These are phyloP conservation scores for Pterulicium gracile DNA, from an alignment of 1,284 basidiomycete species.

Conservation along the genomic window DNA sequence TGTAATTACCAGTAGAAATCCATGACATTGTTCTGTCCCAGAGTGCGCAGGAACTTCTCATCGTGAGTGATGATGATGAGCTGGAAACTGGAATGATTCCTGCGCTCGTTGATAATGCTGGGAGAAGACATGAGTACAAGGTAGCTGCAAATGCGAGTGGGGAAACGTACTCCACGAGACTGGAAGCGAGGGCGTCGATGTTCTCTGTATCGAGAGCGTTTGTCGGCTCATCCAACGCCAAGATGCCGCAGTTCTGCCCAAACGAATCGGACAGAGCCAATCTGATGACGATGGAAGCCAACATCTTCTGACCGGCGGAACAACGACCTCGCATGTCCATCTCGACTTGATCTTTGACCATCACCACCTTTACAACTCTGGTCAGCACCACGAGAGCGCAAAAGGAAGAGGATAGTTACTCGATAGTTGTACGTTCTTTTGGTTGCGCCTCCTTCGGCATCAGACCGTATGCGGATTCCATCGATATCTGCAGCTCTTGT, in stretches of 20 bases:
- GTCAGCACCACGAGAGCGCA: conserved; percentile 15
- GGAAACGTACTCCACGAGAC: conserved; percentile 77
- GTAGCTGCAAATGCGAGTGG: conserved; percentile 2
- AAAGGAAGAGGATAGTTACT: conserved; percentile 33
- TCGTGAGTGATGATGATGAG: conserved; percentile 97
- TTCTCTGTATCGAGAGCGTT: conserved; percentile 97
- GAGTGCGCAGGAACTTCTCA: conserved; percentile 76
- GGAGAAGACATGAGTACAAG: conserved; percentile 7
- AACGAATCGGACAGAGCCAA: conserved; percentile 98
- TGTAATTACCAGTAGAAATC: conserved; percentile 79
- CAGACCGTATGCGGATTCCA: conserved; percentile 91
- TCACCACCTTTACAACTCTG: conserved; percentile 63
- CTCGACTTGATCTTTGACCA: conserved; percentile 98
- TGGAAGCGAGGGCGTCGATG: conserved; percentile 86
- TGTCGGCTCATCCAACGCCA: conserved; percentile 97
- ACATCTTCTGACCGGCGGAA: conserved; percentile 96
- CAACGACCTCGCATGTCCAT: conserved; percentile 99
- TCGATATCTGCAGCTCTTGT: conserved; percentile 88
- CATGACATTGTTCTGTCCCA: conserved; percentile 81
- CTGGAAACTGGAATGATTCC: conserved; percentile 88
- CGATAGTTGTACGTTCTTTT: conserved; percentile 98
- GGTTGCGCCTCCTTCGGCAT: conserved; percentile 78
- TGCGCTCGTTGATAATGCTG: conserved; percentile 89
- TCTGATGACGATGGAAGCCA: conserved; percentile 98
- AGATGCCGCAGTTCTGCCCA: conserved; percentile 93